Evolutionary conservation across 2,329 filamentous ascomycete genomes (phyloP), one percentile per base, ranked within the genome.

Genomic region (Fusarium redolens): DNA sequence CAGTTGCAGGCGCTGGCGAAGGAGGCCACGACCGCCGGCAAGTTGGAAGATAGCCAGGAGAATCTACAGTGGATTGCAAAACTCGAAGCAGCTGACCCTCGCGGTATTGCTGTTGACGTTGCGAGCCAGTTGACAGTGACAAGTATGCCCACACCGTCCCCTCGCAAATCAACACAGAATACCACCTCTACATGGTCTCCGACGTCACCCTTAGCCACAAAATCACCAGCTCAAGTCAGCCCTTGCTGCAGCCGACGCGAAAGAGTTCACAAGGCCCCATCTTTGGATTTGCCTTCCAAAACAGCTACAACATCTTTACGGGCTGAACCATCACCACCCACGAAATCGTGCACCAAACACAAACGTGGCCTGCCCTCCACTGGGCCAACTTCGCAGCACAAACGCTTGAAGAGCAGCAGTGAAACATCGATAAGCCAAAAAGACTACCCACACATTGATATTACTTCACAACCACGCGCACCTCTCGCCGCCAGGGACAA

Each of bases 1-100:
- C 91, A 94, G 59, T 83, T 97, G 6, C 92, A 95, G 73, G 79
- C 86, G 10, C 85, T 93, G 77, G 94, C 93, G 0, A 80, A 85
- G 35, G 83, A 88, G 35, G 89, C 91, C 22, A 86, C 83, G 22
- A 85, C 84, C 38, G 78, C 83, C 5, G 84, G 87, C 1, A 80
- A 80, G 2, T 81, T 87, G 18, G 87, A 89, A 11, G 86, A 92
- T 62, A 88, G 85, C 31, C 86, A 92, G 64, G 90, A 93, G 73
- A 87, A 90, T 65, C 81, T 86, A 2, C 78, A 85, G 14, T 93
- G 92, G 91, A 85, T 90, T 31, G 84, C 85, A 13, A 88, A 85
- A 52, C 79, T 94, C n/a, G 87, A 92, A 69, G 79, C 82, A 30
- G 85, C 87, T 1, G 87, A 91, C 72, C 85, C 86, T 5, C 78